Percentiles rank a stretch among this genome's conserved stretches.
Conservation (phyloP, 73 alveolate species). For the Effrenium voratum region DNA sequence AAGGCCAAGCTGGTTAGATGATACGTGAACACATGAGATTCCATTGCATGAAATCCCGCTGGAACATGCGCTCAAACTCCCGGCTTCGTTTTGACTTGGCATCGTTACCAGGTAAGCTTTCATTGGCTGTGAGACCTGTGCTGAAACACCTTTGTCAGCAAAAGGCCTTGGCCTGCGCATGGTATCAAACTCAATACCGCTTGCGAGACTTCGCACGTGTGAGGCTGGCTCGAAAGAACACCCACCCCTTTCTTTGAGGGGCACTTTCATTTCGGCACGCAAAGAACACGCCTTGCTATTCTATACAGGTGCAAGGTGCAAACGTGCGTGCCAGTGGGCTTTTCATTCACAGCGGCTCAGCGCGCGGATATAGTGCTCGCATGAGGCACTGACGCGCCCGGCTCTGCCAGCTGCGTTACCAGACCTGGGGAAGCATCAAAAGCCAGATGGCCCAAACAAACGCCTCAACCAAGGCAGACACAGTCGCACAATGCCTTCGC, state of each 20-base stretch:
- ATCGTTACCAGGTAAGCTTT: no score
- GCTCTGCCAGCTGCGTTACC: conserved; percentile 66
- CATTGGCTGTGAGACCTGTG: no score
- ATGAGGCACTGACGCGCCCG: conserved; percentile 34
- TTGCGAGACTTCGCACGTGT: not conserved
- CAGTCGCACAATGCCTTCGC: conserved; percentile 88
- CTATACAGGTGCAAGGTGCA: no score
- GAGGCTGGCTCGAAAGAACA: not conserved
- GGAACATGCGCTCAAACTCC: no score
- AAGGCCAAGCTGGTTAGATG: no score
- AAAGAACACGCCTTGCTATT: not conserved
- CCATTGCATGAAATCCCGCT: no score
- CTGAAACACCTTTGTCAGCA: not conserved
- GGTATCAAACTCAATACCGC: not conserved
- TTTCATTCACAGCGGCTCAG: not conserved
- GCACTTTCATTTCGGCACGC: not conserved
- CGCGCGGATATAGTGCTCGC: conserved; percentile 27
- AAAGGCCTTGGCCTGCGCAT: not conserved
- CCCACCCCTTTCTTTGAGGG: not conserved
- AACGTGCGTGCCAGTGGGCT: not conserved
- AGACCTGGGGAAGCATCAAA: not conserved
- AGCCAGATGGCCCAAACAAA: no score
- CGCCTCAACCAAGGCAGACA: not conserved
- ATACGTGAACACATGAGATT: no score
- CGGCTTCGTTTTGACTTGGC: no score